Conservation (phyloP, 495 filamentous ascomycete species). For the Penicillium canariense region DNA sequence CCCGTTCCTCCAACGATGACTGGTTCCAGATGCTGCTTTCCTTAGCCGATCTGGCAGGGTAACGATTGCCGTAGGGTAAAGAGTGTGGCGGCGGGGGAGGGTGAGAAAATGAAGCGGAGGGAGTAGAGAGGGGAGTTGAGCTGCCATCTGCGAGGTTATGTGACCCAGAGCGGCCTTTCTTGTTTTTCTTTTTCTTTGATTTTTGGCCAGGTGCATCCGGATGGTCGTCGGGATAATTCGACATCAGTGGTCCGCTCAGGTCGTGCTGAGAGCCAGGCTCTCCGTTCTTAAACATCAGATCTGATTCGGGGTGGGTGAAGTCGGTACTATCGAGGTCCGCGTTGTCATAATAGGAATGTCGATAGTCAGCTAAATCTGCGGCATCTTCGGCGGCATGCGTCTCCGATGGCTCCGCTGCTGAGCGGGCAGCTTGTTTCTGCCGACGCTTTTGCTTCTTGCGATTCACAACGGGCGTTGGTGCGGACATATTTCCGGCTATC, state of each 20-base stretch:
- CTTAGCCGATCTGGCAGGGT: conserved; percentile 45
- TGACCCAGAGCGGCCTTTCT: conserved; percentile 37
- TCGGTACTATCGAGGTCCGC: conserved; percentile 29
- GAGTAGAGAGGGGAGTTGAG: conserved; percentile 42
- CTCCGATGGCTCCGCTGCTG: conserved; percentile 53
- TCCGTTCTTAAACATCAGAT: conserved; percentile 19
- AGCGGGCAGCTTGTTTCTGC: conserved; percentile 70
- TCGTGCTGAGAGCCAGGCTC: conserved; percentile 12
- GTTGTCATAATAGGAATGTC: conserved; percentile 31
- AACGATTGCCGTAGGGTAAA: conserved; percentile 24
- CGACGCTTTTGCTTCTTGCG: conserved; percentile 90
- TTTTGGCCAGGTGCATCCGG: conserved; percentile 22
- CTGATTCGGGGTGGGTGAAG: conserved; percentile 15
- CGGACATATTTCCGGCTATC: conserved; percentile 29
- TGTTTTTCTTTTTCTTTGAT: conserved; percentile 51
- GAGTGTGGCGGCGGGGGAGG: conserved; percentile 39
- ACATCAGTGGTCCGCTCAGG: not conserved
- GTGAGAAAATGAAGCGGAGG: conserved; percentile 41
- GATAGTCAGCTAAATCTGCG: conserved; percentile 21
- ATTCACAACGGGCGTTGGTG: conserved; percentile 56
- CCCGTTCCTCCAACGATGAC: conserved; percentile 84
- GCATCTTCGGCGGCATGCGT: conserved; percentile 22
- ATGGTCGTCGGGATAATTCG: conserved; percentile 18
- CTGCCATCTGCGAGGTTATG: conserved; percentile 38
- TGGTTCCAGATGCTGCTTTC: conserved; percentile 95